phyloP scores from a whole-genome alignment of 108 stramenopile genomes.

The Licmophora abbreviata region DNA sequence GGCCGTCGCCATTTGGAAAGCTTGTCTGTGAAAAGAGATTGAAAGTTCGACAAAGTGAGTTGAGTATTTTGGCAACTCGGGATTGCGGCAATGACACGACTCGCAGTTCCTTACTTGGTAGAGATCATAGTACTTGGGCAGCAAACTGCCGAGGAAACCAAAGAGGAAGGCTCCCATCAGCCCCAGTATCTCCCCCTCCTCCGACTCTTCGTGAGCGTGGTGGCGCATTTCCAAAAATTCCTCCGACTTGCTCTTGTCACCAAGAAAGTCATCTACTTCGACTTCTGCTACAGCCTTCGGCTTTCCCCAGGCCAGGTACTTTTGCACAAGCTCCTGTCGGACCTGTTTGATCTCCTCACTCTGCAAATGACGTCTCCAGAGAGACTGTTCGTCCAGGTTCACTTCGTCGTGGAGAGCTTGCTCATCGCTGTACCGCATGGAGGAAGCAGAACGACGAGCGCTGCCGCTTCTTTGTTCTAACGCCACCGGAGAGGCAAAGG shows the following conservation, averaged over 20 bases:
- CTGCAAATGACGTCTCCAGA: constrained; percentile 1
- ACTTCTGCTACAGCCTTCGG: background rate
- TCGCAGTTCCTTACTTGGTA: constrained; percentile 3
- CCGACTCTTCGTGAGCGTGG: constrained; percentile 7
- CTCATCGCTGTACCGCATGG: too few species aligned
- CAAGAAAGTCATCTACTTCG: constrained; percentile 11
- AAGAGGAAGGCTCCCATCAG: constrained; percentile 6
- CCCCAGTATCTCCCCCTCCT: constrained; percentile 3
- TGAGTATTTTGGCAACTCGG: background rate
- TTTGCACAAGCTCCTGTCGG: constrained; percentile 5
- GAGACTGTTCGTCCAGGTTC: background rate
- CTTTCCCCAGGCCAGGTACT: constrained; percentile 9
- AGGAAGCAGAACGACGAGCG: too few species aligned
- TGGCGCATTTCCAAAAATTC: constrained; percentile 15
- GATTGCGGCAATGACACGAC: background rate
- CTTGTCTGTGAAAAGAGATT: background rate
- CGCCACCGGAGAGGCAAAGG: too few species aligned
- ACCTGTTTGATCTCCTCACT: constrained; percentile 6
- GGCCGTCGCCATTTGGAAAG: background rate
- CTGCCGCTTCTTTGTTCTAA: too few species aligned
- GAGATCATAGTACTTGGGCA: background rate
- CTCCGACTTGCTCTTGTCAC: constrained; percentile 2
- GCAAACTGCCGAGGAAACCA: constrained; percentile 1
- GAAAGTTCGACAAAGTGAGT: background rate
- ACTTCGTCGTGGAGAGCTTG: too few species aligned